Base-by-base conservation (phyloP, 2,329 filamentous ascomycete species). In the Claviceps arundinis region DNA sequence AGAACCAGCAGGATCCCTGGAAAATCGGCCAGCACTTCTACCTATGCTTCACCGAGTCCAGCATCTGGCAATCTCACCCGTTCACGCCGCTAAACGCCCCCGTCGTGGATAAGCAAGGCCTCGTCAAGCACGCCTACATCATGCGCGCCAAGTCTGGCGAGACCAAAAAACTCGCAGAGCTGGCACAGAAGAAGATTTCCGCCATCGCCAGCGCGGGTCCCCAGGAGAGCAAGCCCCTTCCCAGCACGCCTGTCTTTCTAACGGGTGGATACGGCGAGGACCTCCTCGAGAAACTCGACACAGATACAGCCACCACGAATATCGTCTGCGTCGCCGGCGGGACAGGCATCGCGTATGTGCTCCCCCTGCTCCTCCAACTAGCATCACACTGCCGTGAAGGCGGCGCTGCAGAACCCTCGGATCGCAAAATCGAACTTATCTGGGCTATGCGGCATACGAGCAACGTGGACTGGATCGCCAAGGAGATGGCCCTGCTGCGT, bases 11-110 rank as follows among this genome's bases (percentile, higher is more conserved):
- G 50, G 72, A 74, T 30, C 63, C 75, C 0, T 88, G 84, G 83
- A 68, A 71, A 13, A 69, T 84, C 13, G 84, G 85, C 9, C 80
- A 87, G 64, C 85, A 88, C 61, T 87, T 85, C 63, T 87, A 80
- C 59, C 69, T 87, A 16, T 84, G 77, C 62, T 87, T 88, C 59
- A 71, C 80, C 0, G 75, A 82, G 55, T 70, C 79, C 37, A 82
- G 75, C 58, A 74, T 87, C 58, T 87, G 82, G 81, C 83, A 88
- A 64, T 81, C 80, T 0, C 84, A 88, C 59, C 84, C 84, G 0
- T 85, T 87, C 60, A 87, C 82, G 0, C 79, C 81, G 0, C 68
- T 81, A 8, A 81, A 75, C 51, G 62, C 76, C 0, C 81, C 80
- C 0, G 58, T 66, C 6, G 62, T 70, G 0, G 59, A 11, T 4